Conservation (phyloP, 306 rosid genomes). For the Argentina anserina region DNA sequence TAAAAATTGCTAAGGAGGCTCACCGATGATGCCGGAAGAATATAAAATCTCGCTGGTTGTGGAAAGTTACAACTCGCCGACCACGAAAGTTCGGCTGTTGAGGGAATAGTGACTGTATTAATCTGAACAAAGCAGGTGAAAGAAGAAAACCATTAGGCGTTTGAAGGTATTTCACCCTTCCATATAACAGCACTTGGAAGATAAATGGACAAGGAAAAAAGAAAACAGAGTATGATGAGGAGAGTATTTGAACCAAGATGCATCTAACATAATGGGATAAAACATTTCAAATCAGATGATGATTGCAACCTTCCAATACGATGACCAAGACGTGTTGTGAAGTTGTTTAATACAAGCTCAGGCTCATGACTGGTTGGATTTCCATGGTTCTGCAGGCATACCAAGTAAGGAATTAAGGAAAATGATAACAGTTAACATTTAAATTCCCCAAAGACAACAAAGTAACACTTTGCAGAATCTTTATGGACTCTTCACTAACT, state of each 20-base stretch:
- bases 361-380: conserved; percentile 85
- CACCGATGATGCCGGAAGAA: conserved; percentile 94
- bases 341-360: conserved; percentile 76
- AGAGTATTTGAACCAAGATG: background rate
- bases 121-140: conserved; percentile 36
- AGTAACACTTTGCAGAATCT: background rate
- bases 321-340: conserved; percentile 80
- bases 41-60: conserved; percentile 90
- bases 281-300: conserved; percentile 11
- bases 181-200: background rate
- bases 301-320: conserved; percentile 77
- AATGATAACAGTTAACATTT: background rate
- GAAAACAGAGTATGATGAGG: background rate
- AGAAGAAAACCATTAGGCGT: conserved; percentile 14
- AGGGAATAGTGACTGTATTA: conserved; percentile 79
- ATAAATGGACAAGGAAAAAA: background rate
- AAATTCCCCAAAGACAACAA: background rate
- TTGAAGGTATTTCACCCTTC: conserved; percentile 3
- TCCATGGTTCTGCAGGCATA: conserved; percentile 78
- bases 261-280: background rate
- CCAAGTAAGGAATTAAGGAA: background rate
- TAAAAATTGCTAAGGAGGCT: conserved; percentile 12
- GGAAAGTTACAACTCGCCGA: conserved; percentile 86
- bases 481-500: background rate
- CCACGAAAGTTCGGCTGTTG: conserved; percentile 89